phyloP scores from a whole-genome alignment of 108 stramenopile genomes.

The Nitzschia putrida region DNA sequence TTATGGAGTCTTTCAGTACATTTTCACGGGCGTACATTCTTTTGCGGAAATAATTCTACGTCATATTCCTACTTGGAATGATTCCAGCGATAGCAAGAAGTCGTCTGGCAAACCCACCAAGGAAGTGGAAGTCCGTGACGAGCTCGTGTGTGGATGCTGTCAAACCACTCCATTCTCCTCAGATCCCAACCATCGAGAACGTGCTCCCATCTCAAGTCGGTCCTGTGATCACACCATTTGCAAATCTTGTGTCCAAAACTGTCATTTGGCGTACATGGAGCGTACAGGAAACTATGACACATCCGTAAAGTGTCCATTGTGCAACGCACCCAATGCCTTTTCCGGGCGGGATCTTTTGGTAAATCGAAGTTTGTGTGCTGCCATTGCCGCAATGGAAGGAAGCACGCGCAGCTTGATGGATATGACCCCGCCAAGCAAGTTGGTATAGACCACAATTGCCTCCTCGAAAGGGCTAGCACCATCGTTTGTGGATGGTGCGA shows the following conservation, averaged over 20 bases:
- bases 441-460: too few species aligned
- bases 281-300: background rate
- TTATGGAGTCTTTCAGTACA: background rate
- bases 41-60: background rate
- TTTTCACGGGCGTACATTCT: background rate
- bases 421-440: too few species aligned
- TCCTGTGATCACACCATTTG: constrained; percentile 28
- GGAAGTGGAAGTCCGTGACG: constrained; percentile 8
- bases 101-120: background rate
- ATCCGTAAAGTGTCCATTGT: constrained; percentile 19
- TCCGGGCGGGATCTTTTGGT: constrained; percentile 12
- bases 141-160: constrained; percentile 23
- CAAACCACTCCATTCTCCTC: constrained; percentile 21
- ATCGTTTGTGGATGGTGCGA: too few species aligned
- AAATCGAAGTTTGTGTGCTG: constrained; percentile 23
- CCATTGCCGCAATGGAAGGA: constrained; percentile 16
- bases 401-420: background rate
- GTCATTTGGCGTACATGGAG: constrained; percentile 22
- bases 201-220: constrained; percentile 21
- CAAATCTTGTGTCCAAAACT: constrained; percentile 22
- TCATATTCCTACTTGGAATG: background rate
- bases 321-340: constrained; percentile 18
- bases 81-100: background rate
- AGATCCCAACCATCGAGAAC: constrained; percentile 9
- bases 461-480: too few species aligned